phyloP scores from a whole-genome alignment of 2,329 filamentous ascomycete genomes.

The Hymenoscyphus salicellus region DNA sequence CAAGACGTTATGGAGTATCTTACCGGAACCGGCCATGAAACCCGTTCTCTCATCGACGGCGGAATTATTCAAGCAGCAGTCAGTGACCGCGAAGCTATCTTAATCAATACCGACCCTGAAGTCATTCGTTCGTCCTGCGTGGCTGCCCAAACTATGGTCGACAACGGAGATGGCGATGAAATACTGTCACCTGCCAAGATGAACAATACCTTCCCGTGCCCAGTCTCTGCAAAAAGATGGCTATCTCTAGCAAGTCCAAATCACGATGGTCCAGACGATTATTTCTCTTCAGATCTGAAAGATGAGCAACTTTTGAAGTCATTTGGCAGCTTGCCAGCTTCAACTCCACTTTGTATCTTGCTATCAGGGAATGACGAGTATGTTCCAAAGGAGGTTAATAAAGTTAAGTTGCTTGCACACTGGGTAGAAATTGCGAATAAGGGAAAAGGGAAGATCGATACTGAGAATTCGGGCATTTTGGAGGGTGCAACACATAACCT shows the following conservation, averaged over 20 bases:
- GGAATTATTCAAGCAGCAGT: slow-evolving; percentile 65
- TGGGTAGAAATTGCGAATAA: slow-evolving; percentile 47
- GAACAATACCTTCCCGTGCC: slow-evolving; percentile 37
- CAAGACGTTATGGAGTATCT: slow-evolving; percentile 68
- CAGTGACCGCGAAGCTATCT: slow-evolving; percentile 58
- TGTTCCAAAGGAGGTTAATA: slow-evolving; percentile 47
- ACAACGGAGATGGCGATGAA: slow-evolving; percentile 43
- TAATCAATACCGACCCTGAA: slow-evolving; percentile 38
- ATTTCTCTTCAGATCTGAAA: slow-evolving; percentile 62
- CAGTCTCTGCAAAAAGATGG: slow-evolving; percentile 56
- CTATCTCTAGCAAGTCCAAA: slow-evolving; percentile 55
- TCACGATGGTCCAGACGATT: slow-evolving; percentile 60
- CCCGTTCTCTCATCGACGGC: slow-evolving; percentile 51
- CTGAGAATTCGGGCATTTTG: slow-evolving; percentile 47
- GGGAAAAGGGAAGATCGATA: slow-evolving; percentile 47
- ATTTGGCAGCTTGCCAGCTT: slow-evolving; percentile 52
- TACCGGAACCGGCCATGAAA: slow-evolving; percentile 29
- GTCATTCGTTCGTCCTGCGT: slow-evolving; percentile 36
- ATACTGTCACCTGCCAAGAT: slow-evolving; percentile 39
- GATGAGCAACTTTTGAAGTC: slow-evolving; percentile 50
- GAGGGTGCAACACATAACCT: slow-evolving; percentile 50
- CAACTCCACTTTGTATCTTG: slow-evolving; percentile 47
- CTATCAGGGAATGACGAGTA: slow-evolving; percentile 50
- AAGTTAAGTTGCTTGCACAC: slow-evolving; percentile 44
- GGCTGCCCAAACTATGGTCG: slow-evolving; percentile 43